Base-by-base conservation (phyloP, 495 filamentous ascomycete species). In the Mytilinidion resinicola region DNA sequence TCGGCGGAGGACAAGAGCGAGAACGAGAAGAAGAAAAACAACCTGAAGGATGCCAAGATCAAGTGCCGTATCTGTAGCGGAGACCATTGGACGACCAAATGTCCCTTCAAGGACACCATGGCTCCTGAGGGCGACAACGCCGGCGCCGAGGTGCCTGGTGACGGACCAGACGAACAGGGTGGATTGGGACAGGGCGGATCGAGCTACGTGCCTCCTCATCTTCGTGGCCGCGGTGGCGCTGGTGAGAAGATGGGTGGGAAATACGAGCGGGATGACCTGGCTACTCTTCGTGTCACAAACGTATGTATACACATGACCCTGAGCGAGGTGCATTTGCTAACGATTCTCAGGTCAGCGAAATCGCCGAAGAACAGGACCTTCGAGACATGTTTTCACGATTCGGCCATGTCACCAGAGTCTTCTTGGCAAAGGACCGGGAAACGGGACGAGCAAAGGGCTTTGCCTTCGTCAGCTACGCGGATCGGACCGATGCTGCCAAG, bases 21-120 rank as follows among this genome's bases (percentile, higher is more conserved):
- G 64, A 50, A 54, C 42, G 66, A 68, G 37, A 63, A 81, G 77
- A 85, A 96, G 78, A 93, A 91, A 79, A 89, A 90, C 64, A 83
- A 89, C 80, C 80, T 96, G 58, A 96, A 92, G 84, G 89, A 96
- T 76, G 96, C 96, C 83, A 96, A 96, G 81, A 95, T 98, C 77
- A 96, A 96, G 81, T 98, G 93, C 76, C 85, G 93, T 78, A 97
- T 98, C 70, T 98, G 93, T 76, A 87, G 85, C 72, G 93, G 95
- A 64, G 95, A 97, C 77, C 93, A 98, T 80, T 98, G 96, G 78
- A 98, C 93, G 4, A 90, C 92, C 33, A 83, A 92, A 68, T 98
- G 87, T 86, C 91, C 86, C 25, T 90, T 87, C 75, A 89, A 89
- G 75, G 86, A 88, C 67, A 90, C 86, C 43, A 86, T 90, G 78